phyloP scores from a whole-genome alignment of 176 grass and related monocot species.

The Oryza longistaminata region DNA sequence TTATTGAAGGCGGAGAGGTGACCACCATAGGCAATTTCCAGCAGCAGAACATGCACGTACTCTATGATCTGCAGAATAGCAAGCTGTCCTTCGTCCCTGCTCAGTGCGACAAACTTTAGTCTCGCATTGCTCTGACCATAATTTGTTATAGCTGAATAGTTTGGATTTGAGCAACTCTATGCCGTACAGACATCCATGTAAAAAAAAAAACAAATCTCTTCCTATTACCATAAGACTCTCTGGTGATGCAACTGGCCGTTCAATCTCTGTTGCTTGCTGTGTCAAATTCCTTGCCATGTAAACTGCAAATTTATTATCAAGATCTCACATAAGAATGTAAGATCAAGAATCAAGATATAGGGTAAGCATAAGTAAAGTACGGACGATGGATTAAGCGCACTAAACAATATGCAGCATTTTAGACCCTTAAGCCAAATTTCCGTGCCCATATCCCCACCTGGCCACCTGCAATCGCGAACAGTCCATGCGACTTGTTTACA shows the following conservation, averaged over 20 bases:
- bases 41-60: constrained; percentile 63
- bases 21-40: constrained; percentile 67
- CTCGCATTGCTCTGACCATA: neutral
- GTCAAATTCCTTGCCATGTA: neutral
- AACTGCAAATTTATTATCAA: neutral
- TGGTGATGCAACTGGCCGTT: neutral
- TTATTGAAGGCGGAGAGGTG: neutral
- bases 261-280: neutral
- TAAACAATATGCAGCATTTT: neutral
- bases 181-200: neutral
- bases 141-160: neutral
- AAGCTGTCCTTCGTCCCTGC: constrained; percentile 48
- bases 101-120: constrained; percentile 37
- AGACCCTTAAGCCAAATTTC: too few relatives aligned
- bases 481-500: neutral
- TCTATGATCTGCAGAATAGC: constrained; percentile 54
- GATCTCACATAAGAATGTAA: too few relatives aligned
- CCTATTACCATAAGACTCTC: too few relatives aligned
- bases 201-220: neutral
- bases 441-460: neutral
- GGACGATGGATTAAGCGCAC: neutral
- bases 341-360: too few relatives aligned
- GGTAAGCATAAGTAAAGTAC: neutral
- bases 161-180: neutral
- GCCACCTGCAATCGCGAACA: neutral